Conservation (phyloP, 768 basidiomycete species). For the Lentinula edodes region DNA sequence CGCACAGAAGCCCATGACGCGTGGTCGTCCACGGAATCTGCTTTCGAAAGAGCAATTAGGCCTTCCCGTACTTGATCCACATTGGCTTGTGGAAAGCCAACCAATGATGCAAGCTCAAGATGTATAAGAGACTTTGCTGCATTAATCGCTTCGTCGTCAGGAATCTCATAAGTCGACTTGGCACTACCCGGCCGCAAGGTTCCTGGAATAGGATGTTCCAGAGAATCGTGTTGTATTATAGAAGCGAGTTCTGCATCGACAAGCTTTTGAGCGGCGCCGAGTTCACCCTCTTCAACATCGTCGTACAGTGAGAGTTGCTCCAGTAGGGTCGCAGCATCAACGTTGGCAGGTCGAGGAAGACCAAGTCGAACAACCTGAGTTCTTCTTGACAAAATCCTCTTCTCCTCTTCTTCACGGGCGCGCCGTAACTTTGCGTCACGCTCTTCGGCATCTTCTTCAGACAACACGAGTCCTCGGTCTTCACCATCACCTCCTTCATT, state of each 20-base stretch:
- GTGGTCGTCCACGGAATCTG: slow-evolving; percentile 54
- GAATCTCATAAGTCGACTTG: slow-evolving; percentile 61
- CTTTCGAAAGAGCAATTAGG: slow-evolving; percentile 55
- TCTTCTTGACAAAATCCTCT: slow-evolving; percentile 73
- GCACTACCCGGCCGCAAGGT: slow-evolving; percentile 72
- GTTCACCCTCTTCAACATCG: slow-evolving; percentile 29
- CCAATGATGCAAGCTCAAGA: slow-evolving; percentile 67
- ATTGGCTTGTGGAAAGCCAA: slow-evolving; percentile 83
- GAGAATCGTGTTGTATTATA: slow-evolving; percentile 83
- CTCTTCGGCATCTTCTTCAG: slow-evolving; percentile 90
- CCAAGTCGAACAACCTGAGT: slow-evolving; percentile 76
- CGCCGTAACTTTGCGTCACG: slow-evolving; percentile 72
- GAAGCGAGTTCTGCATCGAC: slow-evolving; percentile 74
- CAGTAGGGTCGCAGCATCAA: slow-evolving; percentile 65
- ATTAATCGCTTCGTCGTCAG: slow-evolving; percentile 72
- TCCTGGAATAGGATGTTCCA: slow-evolving; percentile 84
- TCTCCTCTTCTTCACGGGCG: slow-evolving; percentile 69
- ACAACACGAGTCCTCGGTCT: slow-evolving; percentile 19
- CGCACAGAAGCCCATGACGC: slow-evolving; percentile 72
- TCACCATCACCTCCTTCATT: slow-evolving; percentile 47
- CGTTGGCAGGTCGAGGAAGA: slow-evolving; percentile 81
- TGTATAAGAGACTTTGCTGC: slow-evolving; percentile 70
- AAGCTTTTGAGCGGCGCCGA: slow-evolving; percentile 49
- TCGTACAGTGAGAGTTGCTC: slow-evolving; percentile 47
- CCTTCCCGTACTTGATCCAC: slow-evolving; percentile 77